A percentile compares a stretch with the other conserved stretches of the same genome.
Conservation (phyloP, 1,284 basidiomycete genomes). For the Fomitopsis betulina region DNA sequence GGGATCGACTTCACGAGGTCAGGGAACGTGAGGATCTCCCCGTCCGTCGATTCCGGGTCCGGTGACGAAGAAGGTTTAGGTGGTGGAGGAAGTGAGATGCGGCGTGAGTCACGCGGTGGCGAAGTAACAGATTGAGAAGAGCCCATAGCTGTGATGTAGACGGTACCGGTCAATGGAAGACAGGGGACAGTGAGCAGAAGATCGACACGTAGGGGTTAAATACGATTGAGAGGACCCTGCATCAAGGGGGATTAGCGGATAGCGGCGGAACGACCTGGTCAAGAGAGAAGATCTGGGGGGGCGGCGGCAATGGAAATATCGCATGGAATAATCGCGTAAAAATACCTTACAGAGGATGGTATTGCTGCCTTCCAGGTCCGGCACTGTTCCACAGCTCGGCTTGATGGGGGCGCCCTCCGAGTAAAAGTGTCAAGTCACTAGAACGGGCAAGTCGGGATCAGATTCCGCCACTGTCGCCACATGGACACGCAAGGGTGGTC, state of each 20-base stretch:
- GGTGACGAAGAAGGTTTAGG: not conserved
- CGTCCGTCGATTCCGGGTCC: not conserved
- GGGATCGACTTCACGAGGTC: slow-evolving; percentile 13
- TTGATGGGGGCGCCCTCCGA: not conserved
- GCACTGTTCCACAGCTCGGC: not conserved
- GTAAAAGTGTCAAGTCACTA: not conserved
- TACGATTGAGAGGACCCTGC: not conserved
- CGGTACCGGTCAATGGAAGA: not conserved
- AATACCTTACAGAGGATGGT: slow-evolving; percentile 2
- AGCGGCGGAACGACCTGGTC: not conserved
- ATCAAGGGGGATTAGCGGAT: not conserved
- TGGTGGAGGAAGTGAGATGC: not conserved
- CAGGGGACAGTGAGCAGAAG: not conserved
- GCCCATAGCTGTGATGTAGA: not conserved
- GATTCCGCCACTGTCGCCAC: not conserved
- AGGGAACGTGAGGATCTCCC: slow-evolving; percentile 1
- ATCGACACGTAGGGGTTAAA: not conserved
- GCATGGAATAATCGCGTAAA: slow-evolving; percentile 2
- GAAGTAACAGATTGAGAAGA: not conserved
- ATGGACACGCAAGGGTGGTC: not conserved
- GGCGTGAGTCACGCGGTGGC: not conserved
- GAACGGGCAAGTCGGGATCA: not conserved
- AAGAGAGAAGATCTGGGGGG: not conserved
- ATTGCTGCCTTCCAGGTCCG: not conserved
- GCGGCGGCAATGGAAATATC: slow-evolving; percentile 1